Percentiles rank a stretch among this genome's conserved stretches.
These are phyloP conservation scores for Calonectria pauciramosa DNA, from an alignment of 2,329 filamentous ascomycete genomes.

Conservation along the genomic window DNA sequence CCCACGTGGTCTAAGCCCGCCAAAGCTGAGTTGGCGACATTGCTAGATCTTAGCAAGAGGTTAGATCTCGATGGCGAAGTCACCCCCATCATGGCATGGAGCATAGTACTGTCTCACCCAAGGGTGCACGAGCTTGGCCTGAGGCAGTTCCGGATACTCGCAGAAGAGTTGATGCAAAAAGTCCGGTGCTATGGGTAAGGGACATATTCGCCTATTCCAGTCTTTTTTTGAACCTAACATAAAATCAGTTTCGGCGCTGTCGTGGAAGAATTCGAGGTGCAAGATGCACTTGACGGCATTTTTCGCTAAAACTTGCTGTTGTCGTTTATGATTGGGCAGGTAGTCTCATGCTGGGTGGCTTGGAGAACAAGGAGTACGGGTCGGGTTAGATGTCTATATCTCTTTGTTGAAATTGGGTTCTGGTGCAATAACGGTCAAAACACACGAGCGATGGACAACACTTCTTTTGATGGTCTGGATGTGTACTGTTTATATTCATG, in stretches of 20 bases:
- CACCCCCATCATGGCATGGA: slow-evolving; percentile 96
- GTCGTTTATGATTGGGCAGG: slow-evolving; percentile 2
- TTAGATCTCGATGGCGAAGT: slow-evolving; percentile 91
- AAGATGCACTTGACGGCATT: slow-evolving; percentile 82
- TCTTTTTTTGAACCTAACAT: slow-evolving; percentile 10
- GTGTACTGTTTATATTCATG: background rate
- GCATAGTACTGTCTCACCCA: slow-evolving; percentile 81
- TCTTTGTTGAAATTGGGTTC: slow-evolving; percentile 5
- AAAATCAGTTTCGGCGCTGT: slow-evolving; percentile 70
- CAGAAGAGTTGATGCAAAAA: slow-evolving; percentile 82
- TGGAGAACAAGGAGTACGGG: slow-evolving; percentile 8
- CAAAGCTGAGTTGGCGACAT: slow-evolving; percentile 81
- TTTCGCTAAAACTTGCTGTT: slow-evolving; percentile 38
- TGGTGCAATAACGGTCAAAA: background rate
- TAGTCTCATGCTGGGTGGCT: slow-evolving; percentile 8
- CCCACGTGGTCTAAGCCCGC: slow-evolving; percentile 75
- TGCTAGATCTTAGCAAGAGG: slow-evolving; percentile 86
- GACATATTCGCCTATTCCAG: background rate
- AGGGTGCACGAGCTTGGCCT: slow-evolving; percentile 74
- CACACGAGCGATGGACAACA: background rate
- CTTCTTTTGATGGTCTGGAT: background rate
- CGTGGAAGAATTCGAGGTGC: slow-evolving; percentile 77
- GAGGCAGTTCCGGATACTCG: slow-evolving; percentile 79
- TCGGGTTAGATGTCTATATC: background rate
- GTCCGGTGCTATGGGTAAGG: slow-evolving; percentile 93